Evolutionary conservation across 2,329 filamentous ascomycete species (phyloP), one percentile per base, ranked within the genome.

Genomic region (Monosporascus sp.): DNA sequence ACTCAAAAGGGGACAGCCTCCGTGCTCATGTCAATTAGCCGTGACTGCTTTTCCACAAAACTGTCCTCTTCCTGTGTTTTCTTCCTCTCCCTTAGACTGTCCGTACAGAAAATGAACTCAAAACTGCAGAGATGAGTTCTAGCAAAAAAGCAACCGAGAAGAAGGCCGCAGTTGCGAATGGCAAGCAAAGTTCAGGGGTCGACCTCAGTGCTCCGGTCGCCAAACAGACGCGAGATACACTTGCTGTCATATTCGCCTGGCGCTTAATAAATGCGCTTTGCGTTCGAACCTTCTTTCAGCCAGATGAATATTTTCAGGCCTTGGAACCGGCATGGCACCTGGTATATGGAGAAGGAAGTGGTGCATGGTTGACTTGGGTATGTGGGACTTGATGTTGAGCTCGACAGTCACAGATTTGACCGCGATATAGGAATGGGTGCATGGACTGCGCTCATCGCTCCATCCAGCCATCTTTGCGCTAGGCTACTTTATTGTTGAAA

Each of bases 331-430:
- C 94, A 61, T 97, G 93, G 92, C 78, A 86, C 64, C 80, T 94
- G 52, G 88, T 89, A 3, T 97, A 96, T 77, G 92, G 92, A 22
- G 66, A 76, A 2, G 69, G 79, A 16, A 88, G 86, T 70, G 88
- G 89, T 57, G 90, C 93, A 27, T 99, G 93, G 90, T 80, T 97
- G 65, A 99, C 94, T 58, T 99, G 94, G 94, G 93, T 96, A 78
- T 65, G 81, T 75, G 53, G 43, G 7, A 9, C 22, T 52, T 36
- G 26, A 47, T 19, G 31, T 7, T 26, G 19, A 45, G 19, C 37
- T 40, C 34, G 43, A 43, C 17, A 17, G 37, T 19, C 49, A 37
- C 9, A 50, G 47, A 45, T 55, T 55, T 64, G 50, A 63, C 48
- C 37, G 16, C 16, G 37, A n/a, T 40, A 56, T 66, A 97, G 93